Base-by-base conservation (phyloP, 352 stramenopile species). In the Globisporangium splendens region DNA sequence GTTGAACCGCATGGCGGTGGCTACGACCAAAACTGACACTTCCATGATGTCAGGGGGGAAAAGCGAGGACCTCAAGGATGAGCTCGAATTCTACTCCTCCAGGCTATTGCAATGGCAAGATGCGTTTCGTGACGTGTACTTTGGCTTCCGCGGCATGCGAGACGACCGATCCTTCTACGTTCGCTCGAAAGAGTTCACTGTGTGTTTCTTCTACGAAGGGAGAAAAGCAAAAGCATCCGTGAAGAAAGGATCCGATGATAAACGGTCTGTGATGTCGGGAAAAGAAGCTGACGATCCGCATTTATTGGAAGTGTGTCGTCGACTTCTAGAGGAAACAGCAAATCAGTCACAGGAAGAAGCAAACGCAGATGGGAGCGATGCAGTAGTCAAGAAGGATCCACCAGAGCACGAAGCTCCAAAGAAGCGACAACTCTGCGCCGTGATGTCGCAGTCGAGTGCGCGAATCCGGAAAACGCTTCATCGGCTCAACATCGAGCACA, bases 371-470 rank as follows among this genome's bases (percentile, higher is more conserved):
- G 52, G 18, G 11, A 14, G 8, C 10, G 43, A 4, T 17, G 20
- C 20, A 5, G 20, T 33, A 6, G 24, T 22, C 46, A 51, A 51
- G 10, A 43, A 22, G 17, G 46, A 31, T 8, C 10, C 28, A 10
- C 10, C 7, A 46, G 13, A 20, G 22, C 8, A 49, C 41, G 28
- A n/a, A 17, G n/a, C 3, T 35, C 28, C 28, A 35, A 43, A 17
- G 41, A 31, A 17, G 42, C 49, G 46, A n/a, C 28, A 21, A 46
- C 56, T 91, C 3, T 74, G 65, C 41, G 79, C 79, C 17, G 79
- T 89, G 21, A 73, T 92, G 61, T 87, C 79, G 2, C 79, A 89
- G 52, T 92, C 82, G 20, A 90, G 70, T 47, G 71, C 72, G 31
- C 66, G 76, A 46, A 65, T 85, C 28, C 77, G 82, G 14, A 92